Evolutionary conservation across 164 flowering plant species (phyloP), one percentile per base, ranked within the genome.

Genomic region (Macadamia integrifolia): DNA sequence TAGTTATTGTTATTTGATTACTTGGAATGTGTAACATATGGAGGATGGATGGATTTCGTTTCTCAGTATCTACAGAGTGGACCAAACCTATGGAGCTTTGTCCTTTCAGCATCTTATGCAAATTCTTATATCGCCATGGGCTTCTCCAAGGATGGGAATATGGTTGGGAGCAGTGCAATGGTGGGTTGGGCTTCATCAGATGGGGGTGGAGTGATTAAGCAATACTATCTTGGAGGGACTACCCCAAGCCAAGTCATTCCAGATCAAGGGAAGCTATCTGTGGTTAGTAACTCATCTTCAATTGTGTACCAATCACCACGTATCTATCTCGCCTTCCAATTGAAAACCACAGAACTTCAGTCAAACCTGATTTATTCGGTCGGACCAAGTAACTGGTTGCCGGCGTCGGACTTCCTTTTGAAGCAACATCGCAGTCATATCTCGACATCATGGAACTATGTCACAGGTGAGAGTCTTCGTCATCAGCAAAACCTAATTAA

Each of bases 321-420:
- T 1, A 23, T 83, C 11, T 86, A 80, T 74, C 42, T 89, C 48
- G 79, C 79, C 43, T 89, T 89, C 75, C 89, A 85, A 76, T 62
- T 89, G 73, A 73, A 62, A 58, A 75, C 68, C 55, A 49, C 42
- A 32, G 74, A 56, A 43, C 90, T 86, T 5, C 59, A 10, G 59
- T 48, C 77, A 1, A 52, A 69, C 48, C 42, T 86, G 50, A 29
- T 90, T 1, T 90, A 85, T 62, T 65, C 92, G 0, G 69, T 85
- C 7, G 95, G 95, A 0, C 87, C 78, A 0, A 13, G 28, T 30
- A 78, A 80, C 12, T 5, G 10, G n/a, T n/a, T 81, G 23, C 95
- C 95, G 1, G 46, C 71, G 0, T 31, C 78, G 9, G 74, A 85
- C 7, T 71, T 14, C 58, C 59, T 31, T 14, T 65, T 89, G 76